Evolutionary conservation across 2,329 filamentous ascomycete genomes (phyloP).

Genomic region (Sclerotinia minor): DNA sequence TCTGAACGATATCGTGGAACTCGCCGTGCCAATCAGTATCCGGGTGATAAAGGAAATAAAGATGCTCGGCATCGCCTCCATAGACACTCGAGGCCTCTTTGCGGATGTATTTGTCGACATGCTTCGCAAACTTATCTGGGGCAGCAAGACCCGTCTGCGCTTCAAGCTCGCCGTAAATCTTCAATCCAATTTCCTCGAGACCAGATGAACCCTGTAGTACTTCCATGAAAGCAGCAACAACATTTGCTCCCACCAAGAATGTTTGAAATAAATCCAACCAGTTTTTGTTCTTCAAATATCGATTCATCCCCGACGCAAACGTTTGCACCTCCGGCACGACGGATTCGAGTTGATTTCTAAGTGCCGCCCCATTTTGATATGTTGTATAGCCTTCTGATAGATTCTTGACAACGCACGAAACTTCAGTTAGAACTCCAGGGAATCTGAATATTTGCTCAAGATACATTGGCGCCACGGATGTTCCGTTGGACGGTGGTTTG

Average conservation of each 20-base stretch:
- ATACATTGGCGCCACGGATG: not conserved
- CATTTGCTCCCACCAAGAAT: conserved; percentile 22
- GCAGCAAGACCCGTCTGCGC: conserved; percentile 28
- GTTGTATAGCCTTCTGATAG: conserved; percentile 25
- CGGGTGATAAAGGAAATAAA: conserved; percentile 47
- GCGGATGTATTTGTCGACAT: conserved; percentile 28
- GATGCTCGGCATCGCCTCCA: conserved; percentile 39
- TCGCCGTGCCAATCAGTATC: conserved; percentile 47
- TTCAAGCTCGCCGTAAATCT: conserved; percentile 25
- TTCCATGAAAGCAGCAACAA: conserved; percentile 25
- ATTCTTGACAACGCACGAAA: conserved; percentile 22
- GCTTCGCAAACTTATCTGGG: conserved; percentile 27
- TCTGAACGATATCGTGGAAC: conserved; percentile 45
- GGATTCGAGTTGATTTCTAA: conserved; percentile 23
- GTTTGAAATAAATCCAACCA: conserved; percentile 22
- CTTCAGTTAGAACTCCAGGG: conserved; percentile 22
- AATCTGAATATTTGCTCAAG: conserved; percentile 24
- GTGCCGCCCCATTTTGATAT: conserved; percentile 24
- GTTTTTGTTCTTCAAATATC: conserved; percentile 25
- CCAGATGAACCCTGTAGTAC: conserved; percentile 21
- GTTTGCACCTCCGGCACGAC: conserved; percentile 24
- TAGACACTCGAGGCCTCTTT: conserved; percentile 26
- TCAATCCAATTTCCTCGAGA: conserved; percentile 23
- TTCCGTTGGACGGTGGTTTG: conserved; percentile 6
- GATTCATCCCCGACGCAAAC: conserved; percentile 22